Evolutionary conservation across 2,329 filamentous ascomycete species (phyloP), one percentile per base, ranked within the genome.

Genomic region (Diaporthe australafricana): DNA sequence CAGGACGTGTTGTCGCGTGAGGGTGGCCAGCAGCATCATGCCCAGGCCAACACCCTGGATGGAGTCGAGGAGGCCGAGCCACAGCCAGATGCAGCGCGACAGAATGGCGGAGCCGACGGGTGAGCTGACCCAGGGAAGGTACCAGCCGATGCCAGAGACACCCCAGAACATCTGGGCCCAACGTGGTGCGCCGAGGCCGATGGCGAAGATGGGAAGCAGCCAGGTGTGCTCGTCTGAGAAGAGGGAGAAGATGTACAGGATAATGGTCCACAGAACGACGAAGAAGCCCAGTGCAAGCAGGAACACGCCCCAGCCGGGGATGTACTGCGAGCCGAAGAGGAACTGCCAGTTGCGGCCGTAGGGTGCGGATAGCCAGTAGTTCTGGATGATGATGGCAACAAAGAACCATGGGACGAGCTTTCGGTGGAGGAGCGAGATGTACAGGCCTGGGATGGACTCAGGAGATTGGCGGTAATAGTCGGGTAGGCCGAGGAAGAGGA

Each of bases 361-460:
- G 0, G 88, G 90, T 0, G 90, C 87, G 27, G 88, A 89, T 27
- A 92, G 84, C 81, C 90, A 92, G 84, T 90, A 91, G 79, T 92
- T 92, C 77, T 92, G 90, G 47, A 92, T 80, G 73, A 92, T 82
- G 63, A 92, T 88, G 7, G 88, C 86, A 72, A 90, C 80, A 79
- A 92, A 89, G 82, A 91, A 92, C 90, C 90, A 92, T n/a, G 91
- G 83, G 55, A 92, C 87, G 73, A 92, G 89, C 80, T 91, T 91
- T 71, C 91, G 87, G 65, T 90, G 85, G 74, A 87, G 84, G 16
- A 92, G 84, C 2, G 89, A 88, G 69, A 83, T 85, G 81, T 92
- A 93, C 83, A 93, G 92, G 17, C 88, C 89, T 0, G 91, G 91
- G 1, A 92, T 88, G 55, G 86, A 87, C 73, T 90, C 90, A 0